These are phyloP conservation scores for Entelexis paramagnoliae DNA, from an alignment of 1,139 yeast species.

Conservation along the genomic window DNA sequence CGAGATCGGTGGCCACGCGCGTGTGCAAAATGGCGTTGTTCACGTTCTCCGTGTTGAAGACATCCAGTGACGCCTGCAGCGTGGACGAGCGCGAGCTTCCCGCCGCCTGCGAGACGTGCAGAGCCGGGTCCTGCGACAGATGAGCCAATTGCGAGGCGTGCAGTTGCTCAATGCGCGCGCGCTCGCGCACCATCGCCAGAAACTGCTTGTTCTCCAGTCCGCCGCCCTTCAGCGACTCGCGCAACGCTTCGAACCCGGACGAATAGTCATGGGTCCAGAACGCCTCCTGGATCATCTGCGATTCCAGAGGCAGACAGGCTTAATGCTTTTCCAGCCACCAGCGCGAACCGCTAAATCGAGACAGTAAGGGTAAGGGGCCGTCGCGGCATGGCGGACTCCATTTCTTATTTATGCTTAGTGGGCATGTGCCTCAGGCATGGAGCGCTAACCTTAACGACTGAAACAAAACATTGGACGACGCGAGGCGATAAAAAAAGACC, in stretches of 20 bases:
- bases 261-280: constrained; percentile 71
- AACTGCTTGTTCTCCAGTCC: constrained; percentile 60
- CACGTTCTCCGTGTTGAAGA: constrained; percentile 42
- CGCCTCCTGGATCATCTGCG: constrained; percentile 36
- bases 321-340: not conserved
- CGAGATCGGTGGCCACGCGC: constrained; percentile 52
- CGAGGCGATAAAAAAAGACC: not conserved
- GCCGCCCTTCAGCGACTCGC: constrained; percentile 55
- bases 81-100: constrained; percentile 34
- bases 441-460: not conserved
- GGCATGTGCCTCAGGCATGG: not conserved
- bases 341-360: not conserved
- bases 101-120: constrained; percentile 3
- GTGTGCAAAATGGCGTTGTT: constrained; percentile 57
- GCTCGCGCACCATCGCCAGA: constrained; percentile 45
- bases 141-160: constrained; percentile 46
- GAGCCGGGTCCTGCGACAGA: constrained; percentile 30
- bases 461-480: not conserved
- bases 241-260: constrained; percentile 47
- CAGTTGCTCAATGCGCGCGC: constrained; percentile 55
- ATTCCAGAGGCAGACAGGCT: not conserved
- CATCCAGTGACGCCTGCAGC: constrained; percentile 43
- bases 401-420: not conserved
- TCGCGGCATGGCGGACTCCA: not conserved
- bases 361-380: not conserved